These are phyloP conservation scores for Cladosporium sp. DNA, from an alignment of 2,329 filamentous ascomycete species.

Conservation along the genomic window DNA sequence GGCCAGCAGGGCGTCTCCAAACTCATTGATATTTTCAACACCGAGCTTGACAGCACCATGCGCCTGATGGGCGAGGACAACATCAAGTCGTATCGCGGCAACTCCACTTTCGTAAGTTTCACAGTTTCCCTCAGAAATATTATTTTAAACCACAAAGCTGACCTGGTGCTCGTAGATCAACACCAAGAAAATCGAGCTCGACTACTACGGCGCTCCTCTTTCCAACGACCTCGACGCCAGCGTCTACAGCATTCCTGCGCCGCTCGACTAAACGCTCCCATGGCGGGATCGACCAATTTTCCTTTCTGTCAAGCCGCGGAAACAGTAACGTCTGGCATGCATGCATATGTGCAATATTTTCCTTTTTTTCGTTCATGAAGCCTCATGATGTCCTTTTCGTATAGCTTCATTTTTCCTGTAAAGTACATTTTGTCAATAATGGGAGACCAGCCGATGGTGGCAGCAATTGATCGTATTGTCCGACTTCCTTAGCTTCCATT, in stretches of 20 bases:
- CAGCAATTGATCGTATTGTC: not conserved
- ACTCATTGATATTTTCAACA: constrained; percentile 48
- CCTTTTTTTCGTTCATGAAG: not conserved
- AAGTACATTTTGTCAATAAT: not conserved
- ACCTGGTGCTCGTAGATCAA: constrained; percentile 21
- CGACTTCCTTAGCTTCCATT: not conserved
- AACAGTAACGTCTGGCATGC: not conserved
- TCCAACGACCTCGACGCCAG: constrained; percentile 11
- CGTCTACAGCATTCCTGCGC: constrained; percentile 4
- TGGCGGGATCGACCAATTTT: not conserved
- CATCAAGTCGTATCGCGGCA: constrained; percentile 23
- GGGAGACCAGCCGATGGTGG: not conserved
- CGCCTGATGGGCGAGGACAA: constrained; percentile 54
- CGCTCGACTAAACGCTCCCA: not conserved
- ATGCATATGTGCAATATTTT: not conserved
- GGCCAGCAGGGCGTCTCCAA: constrained; percentile 54
- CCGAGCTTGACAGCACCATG: constrained; percentile 67
- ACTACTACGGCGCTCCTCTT: constrained; percentile 25
- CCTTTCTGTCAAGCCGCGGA: not conserved
- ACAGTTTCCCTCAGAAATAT: not conserved
- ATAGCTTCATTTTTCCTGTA: not conserved
- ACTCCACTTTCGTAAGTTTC: constrained; percentile 26
- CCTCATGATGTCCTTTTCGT: constrained; percentile 10
- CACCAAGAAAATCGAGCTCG: constrained; percentile 24
- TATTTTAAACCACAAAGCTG: not conserved